Conservation (phyloP, 2,329 filamentous ascomycete species). For the Clonostachys rhizophaga region DNA sequence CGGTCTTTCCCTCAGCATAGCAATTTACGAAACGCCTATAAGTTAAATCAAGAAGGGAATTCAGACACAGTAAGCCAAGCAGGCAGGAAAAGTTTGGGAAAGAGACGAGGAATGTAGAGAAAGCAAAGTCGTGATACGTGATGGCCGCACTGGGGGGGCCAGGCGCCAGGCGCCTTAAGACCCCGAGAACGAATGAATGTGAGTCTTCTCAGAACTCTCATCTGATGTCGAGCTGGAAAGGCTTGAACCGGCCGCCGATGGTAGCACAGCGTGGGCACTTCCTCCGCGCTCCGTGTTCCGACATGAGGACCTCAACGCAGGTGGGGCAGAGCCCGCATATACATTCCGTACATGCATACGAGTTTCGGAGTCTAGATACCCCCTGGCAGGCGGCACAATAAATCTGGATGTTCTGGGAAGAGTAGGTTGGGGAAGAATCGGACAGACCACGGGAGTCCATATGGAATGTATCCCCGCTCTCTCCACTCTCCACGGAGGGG, state of each 20-base stretch:
- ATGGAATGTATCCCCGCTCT: slow-evolving; percentile 68
- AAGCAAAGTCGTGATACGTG: no score
- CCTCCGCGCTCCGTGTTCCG: slow-evolving; percentile 68
- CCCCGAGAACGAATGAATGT: neutral
- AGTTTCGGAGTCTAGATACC: slow-evolving; percentile 72
- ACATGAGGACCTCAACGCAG: slow-evolving; percentile 78
- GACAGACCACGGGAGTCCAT: slow-evolving; percentile 61
- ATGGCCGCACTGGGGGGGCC: no score
- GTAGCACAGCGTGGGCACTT: slow-evolving; percentile 78
- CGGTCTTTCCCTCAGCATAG: no score
- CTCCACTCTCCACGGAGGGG: slow-evolving; percentile 79
- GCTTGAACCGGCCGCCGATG: slow-evolving; percentile 76
- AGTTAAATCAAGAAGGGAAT: no score
- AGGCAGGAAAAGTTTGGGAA: no score
- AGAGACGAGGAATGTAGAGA: no score
- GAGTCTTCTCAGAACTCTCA: slow-evolving; percentile 28
- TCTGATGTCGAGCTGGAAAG: slow-evolving; percentile 78
- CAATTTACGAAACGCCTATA: no score
- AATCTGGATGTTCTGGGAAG: slow-evolving; percentile 75
- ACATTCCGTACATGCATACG: slow-evolving; percentile 93
- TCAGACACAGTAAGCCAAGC: no score
- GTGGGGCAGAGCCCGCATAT: slow-evolving; percentile 88
- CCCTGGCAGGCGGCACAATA: slow-evolving; percentile 87
- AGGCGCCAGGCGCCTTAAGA: no score
- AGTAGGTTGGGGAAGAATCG: slow-evolving; percentile 70